Conservation (phyloP, 768 basidiomycete species). For the Pleurotus cornucopiae region DNA sequence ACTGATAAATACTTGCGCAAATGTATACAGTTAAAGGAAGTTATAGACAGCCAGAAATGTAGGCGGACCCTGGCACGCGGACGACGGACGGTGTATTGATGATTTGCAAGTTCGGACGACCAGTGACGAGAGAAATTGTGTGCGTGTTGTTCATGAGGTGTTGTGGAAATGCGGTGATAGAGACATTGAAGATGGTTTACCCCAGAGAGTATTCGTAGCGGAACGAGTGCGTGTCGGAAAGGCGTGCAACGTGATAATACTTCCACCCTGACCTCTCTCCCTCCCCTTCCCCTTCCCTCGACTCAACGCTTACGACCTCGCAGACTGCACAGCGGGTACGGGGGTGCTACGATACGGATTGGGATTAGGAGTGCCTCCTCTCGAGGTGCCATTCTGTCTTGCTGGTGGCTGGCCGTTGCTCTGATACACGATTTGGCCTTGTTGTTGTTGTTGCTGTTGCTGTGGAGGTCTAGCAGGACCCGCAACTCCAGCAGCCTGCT, state of each 20-base stretch:
- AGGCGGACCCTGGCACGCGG: too few relatives aligned
- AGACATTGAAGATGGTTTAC: background rate
- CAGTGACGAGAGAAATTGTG: background rate
- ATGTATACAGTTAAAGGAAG: too few relatives aligned
- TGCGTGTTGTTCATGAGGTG: background rate
- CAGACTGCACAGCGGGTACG: background rate
- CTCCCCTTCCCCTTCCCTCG: background rate
- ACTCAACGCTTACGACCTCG: background rate
- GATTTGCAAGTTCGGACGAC: background rate
- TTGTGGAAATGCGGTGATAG: background rate
- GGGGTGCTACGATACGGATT: background rate
- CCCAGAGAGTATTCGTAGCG: background rate
- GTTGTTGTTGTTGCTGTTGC: slow-evolving; percentile 18
- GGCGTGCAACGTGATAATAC: background rate
- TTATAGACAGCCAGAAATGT: too few relatives aligned
- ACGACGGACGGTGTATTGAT: background rate
- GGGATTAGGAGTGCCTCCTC: background rate
- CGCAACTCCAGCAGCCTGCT: slow-evolving; percentile 17
- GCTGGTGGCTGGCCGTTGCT: slow-evolving; percentile 15
- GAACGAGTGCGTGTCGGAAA: background rate
- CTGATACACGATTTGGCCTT: slow-evolving; percentile 21
- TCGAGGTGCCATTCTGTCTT: too few relatives aligned
- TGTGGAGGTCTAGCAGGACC: background rate
- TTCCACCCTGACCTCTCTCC: background rate
- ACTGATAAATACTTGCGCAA: background rate